A percentile compares a stretch with the other conserved stretches of the same genome.
These are phyloP conservation scores for Geotrichum aggregatum DNA, from an alignment of 1,139 yeast genomes.

Conservation along the genomic window DNA sequence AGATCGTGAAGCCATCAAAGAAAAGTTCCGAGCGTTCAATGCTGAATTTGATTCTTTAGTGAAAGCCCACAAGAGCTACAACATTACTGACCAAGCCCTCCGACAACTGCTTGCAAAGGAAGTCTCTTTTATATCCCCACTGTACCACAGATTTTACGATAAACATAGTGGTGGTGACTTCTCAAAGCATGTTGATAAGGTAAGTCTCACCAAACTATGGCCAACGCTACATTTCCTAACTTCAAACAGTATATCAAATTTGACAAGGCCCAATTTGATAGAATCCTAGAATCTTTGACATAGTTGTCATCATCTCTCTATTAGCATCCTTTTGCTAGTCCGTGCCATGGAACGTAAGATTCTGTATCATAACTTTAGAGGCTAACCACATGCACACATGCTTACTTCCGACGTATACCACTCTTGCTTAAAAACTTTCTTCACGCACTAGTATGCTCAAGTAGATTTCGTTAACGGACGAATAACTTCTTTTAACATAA, in stretches of 20 bases:
- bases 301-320: not conserved
- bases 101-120: constrained; percentile 60
- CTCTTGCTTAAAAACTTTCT: too few species aligned
- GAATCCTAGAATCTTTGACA: constrained; percentile 39
- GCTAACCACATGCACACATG: too few species aligned
- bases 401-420: too few species aligned
- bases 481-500: too few species aligned
- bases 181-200: constrained; percentile 62
- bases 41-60: constrained; percentile 75
- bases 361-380: too few species aligned
- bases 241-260: constrained; percentile 55
- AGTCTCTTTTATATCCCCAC: constrained; percentile 69
- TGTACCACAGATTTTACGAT: constrained; percentile 79
- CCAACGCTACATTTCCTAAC: not conserved
- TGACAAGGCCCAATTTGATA: constrained; percentile 59
- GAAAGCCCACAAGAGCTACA: constrained; percentile 57
- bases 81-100: constrained; percentile 62
- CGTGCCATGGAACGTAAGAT: too few species aligned
- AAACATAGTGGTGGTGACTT: constrained; percentile 67
- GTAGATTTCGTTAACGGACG: too few species aligned
- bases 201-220: constrained; percentile 7
- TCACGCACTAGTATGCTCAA: too few species aligned
- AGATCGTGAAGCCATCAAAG: constrained; percentile 80
- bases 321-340: too few species aligned
- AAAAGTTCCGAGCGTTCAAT: constrained; percentile 76